Base-by-base conservation (phyloP, 2,329 filamentous ascomycete genomes). In the Exophiala phaeomuriformis region DNA sequence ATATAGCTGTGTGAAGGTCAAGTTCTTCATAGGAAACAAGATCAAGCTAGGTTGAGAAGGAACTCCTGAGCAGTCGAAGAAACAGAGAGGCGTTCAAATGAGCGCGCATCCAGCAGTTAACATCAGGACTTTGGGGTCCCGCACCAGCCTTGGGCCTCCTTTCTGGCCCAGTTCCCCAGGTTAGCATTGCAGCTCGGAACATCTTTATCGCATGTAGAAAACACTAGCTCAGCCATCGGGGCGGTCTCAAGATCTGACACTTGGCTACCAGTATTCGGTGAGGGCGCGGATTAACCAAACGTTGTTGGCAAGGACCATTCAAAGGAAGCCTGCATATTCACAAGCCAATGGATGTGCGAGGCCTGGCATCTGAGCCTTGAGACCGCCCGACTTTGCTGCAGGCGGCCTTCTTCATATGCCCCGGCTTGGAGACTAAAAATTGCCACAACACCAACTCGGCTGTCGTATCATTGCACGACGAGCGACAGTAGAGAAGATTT, bases 371-470 rank as follows among this genome's bases (percentile, higher is more conserved):
- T 57, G 54, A 62, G 47, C 51, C 51, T 60, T 59, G 58, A 58
- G 58, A 58, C 54, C 50, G 60, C 52, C 56, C 58, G 51, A 61
- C 52, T 35, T 30, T 58, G 50, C 57, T 63, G 61, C 61, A 62
- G 56, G 58, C 57, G 56, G 56, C 61, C 61, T 57, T 62, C 46
- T 51, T 56, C 44, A 56, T 47, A 51, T 56, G 55, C 52, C 57
- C 53, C 51, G 49, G 44, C 45, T 55, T 52, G 35, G 19, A 54
- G 57, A 42, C 60, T 55, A 57, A 59, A 60, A 62, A 54, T 61
- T 59, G 58, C 56, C 51, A 59, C 57, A 51, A 46, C 47, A 53
- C 37, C 46, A 49, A 51, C 57, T 56, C 52, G 57, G 52, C 49
- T 49, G 52, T 53, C 53, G 51, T 52, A 59, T 55, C 51, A 51